Percentiles rank a stretch among this genome's conserved stretches.
These are phyloP conservation scores for Apiospora rasikravindrae DNA, from an alignment of 2,329 filamentous ascomycete genomes.

Conservation along the genomic window DNA sequence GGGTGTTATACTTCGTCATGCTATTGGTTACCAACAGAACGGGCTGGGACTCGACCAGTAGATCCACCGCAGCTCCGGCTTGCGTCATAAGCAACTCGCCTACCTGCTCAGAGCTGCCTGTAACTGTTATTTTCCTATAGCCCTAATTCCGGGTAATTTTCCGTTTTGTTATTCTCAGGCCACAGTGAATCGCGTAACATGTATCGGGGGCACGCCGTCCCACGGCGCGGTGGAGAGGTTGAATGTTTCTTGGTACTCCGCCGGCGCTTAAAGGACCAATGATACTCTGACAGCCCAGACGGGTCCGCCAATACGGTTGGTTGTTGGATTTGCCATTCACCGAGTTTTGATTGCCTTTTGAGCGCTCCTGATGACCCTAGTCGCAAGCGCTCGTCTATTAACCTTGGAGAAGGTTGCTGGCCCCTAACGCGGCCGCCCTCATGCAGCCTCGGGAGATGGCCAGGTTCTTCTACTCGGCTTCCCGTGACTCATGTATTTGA, in stretches of 20 bases:
- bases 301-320: neutral
- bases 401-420: neutral
- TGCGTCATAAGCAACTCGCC: neutral
- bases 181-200: neutral
- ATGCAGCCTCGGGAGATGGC: conserved; percentile 6
- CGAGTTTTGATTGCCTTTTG: neutral
- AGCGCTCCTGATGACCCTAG: neutral
- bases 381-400: conserved; percentile 2
- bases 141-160: neutral
- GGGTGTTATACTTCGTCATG: neutral
- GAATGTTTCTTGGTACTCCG: neutral
- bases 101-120: neutral
- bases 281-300: neutral
- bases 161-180: neutral
- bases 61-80: neutral
- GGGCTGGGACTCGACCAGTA: neutral
- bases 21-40: conserved; percentile 7
- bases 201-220: neutral
- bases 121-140: neutral
- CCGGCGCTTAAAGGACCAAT: conserved; percentile 12
- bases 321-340: neutral
- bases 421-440: neutral
- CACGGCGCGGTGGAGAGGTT: neutral
- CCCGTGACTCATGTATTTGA: neutral
- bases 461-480: neutral